Base-by-base conservation (phyloP, 768 basidiomycete species). In the Pholiota conissans region DNA sequence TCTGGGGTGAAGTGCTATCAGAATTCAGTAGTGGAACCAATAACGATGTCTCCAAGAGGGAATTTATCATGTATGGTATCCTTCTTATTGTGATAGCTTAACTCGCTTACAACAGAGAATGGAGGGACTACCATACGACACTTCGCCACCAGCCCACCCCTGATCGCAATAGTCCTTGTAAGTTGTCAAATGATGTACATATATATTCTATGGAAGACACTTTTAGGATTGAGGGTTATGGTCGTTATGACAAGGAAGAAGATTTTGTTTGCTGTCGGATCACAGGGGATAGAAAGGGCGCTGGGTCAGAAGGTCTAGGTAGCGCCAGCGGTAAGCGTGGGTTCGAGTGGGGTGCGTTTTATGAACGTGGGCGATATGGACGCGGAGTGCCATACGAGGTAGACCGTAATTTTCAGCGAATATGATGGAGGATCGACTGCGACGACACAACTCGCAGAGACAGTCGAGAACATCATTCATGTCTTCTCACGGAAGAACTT, bases 231-330 rank as follows among this genome's bases (percentile, higher is more conserved):
- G 59, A 24, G 24, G 35, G 26, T 39, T 53, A 57, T 18, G 32
- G 60, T 61, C 46, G 60, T 59, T 58, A 61, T 46, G 57, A 50
- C 55, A 18, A 29, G 50, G 52, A 65, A 65, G 59, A 65, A 60
- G 22, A 61, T n/a, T 65, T 63, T 62, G 63, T 62, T 63, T 39
- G 56, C 59, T 57, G 63, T 57, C 63, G 65, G 67, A 68, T 66
- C 63, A 67, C 49, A 42, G 58, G 40, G 49, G 45, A 58, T 40
- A 64, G 57, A 49, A 58, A 57, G 49, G 57, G 52, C 37, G 57
- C 34, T 20, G 56, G n/a, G 59, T 59, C 56, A 56, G 58, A 58
- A 63, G 58, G 55, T 51, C 51, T 22, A 13, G 47, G 27, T 27
- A 30, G 50, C 52, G 37, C 42, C 48, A 58, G 42, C 50, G 65